A percentile compares a stretch with the other conserved stretches of the same genome.
Conservation (phyloP, 352 stramenopile genomes). For the Globisporangium orthogonon region DNA sequence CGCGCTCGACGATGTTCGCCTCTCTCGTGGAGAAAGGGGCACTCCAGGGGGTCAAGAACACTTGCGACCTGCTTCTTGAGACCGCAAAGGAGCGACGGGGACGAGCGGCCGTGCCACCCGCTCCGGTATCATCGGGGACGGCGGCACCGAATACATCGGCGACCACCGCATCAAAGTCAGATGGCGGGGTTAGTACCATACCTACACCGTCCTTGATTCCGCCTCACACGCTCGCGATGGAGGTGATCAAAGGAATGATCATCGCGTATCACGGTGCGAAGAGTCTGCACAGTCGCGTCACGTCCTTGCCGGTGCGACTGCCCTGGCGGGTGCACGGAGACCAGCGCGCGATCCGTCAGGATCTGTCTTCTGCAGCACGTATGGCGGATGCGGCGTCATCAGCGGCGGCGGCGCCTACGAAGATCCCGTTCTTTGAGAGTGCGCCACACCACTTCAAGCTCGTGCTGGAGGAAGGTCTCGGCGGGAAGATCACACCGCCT, state of each 20-base stretch:
- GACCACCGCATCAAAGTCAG: background rate
- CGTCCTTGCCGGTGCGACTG: conserved; percentile 31
- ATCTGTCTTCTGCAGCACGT: background rate
- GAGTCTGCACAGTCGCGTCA: conserved; percentile 19
- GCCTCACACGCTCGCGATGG: conserved; percentile 38
- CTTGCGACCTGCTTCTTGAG: conserved; percentile 19
- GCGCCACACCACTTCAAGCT: conserved; percentile 28
- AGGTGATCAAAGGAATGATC: conserved; percentile 49
- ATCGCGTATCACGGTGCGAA: conserved; percentile 22
- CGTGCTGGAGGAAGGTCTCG: conserved; percentile 39
- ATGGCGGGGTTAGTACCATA: background rate
- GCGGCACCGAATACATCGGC: background rate
- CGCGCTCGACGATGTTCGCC: conserved; percentile 19
- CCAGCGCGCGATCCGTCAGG: background rate
- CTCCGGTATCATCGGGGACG: background rate
- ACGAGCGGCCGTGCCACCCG: background rate
- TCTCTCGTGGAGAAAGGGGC: conserved; percentile 21
- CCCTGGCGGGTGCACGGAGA: conserved; percentile 28
- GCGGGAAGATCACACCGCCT: conserved; percentile 28
- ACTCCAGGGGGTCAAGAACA: conserved; percentile 21
- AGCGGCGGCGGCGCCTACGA: conserved; percentile 12
- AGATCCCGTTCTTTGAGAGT: conserved; percentile 47
- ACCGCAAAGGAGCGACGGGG: conserved; percentile 14
- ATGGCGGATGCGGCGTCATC: background rate
- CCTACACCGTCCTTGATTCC: conserved; percentile 9